Evolutionary conservation across 257 asterid species (phyloP).

Genomic region (Jacaranda copaia): DNA sequence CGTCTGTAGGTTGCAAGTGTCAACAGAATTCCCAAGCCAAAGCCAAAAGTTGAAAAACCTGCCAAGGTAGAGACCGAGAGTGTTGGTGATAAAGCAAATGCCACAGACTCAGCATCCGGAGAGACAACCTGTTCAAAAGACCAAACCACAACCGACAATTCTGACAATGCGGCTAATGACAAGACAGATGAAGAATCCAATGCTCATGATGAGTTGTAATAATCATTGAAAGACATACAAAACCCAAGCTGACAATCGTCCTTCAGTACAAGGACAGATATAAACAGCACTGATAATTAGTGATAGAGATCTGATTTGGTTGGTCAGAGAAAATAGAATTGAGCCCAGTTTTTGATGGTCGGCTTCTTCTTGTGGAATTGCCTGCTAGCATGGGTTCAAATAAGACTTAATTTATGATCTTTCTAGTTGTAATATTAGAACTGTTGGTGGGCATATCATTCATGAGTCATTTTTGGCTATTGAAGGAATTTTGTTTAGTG

Average conservation of each 20-base stretch:
- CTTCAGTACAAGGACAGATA: conserved; percentile 33
- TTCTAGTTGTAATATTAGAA: conserved; percentile 46
- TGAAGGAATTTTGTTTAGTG: conserved; percentile 39
- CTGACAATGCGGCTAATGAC: conserved; percentile 47
- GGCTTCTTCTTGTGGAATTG: conserved; percentile 36
- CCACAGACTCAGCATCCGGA: conserved; percentile 49
- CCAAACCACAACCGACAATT: conserved; percentile 41
- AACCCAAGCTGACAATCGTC: conserved; percentile 36
- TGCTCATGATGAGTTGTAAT: conserved; percentile 86
- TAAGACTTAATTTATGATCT: conserved; percentile 24
- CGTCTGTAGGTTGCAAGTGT: conserved; percentile 68
- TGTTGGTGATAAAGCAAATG: conserved; percentile 50
- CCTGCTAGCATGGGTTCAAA: conserved; percentile 34
- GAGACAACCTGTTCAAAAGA: conserved; percentile 64
- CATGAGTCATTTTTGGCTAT: conserved; percentile 47
- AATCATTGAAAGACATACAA: conserved; percentile 27
- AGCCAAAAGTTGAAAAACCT: conserved; percentile 88
- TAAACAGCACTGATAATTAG: conserved; percentile 35
- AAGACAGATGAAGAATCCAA: conserved; percentile 48
- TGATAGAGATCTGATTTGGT: conserved; percentile 29
- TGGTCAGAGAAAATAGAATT: conserved; percentile 36
- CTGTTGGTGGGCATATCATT: conserved; percentile 31
- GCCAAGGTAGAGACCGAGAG: conserved; percentile 60
- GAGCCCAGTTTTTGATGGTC: conserved; percentile 56
- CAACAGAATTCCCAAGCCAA: conserved; percentile 91